Base-by-base conservation (phyloP, 371 early-diverging fungal genomes). In the Gilbertella persicaria region DNA sequence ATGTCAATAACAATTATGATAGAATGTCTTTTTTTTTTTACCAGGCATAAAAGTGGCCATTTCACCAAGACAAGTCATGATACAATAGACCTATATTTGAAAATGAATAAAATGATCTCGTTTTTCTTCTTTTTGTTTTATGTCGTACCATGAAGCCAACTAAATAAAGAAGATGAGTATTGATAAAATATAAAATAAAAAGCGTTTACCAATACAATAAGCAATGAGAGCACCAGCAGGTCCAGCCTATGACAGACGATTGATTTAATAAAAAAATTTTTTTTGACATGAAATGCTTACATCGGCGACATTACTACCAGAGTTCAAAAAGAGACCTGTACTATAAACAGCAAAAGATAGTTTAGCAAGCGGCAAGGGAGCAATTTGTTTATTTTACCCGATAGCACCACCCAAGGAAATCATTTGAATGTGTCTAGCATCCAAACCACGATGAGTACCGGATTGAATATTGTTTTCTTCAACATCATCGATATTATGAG, bases 61-160 rank as follows among this genome's bases (percentile, higher is more conserved):
- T 60, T 94, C 95, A 43, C 91, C 93, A 39, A 94, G 75, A 49
- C 87, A 87, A 12, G 88, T 86, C 77, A 89, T 83, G 41, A 91
- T 81, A 60, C 86, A 90, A 57, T 83, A 93, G 6, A 93, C 90
- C 86, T 91, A 63, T 2, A 35, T 19, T 23, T n/a, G 14, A 19
- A 20, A 14, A 16, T 19, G 7, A 30, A 13, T n/a, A 19, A n/a
- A 26, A 30, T 21, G 16, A 7, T 7, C 30, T 17, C n/a, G 36
- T 26, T 14, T n/a, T 20, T 17, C 33, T 26, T 19, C 20, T 7
- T 17, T 17, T 12, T 36, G 17, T 20, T 7, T 45, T 8, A 37
- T 40, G 33, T 42, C 29, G 17, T 72, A 72, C 74, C 74, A 74
- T 74, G 29, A 74, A 59, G 36, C 74, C 74, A 46, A 74, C 71